Conservation (phyloP, 495 filamentous ascomycete genomes). For the Neurospora sp. region DNA sequence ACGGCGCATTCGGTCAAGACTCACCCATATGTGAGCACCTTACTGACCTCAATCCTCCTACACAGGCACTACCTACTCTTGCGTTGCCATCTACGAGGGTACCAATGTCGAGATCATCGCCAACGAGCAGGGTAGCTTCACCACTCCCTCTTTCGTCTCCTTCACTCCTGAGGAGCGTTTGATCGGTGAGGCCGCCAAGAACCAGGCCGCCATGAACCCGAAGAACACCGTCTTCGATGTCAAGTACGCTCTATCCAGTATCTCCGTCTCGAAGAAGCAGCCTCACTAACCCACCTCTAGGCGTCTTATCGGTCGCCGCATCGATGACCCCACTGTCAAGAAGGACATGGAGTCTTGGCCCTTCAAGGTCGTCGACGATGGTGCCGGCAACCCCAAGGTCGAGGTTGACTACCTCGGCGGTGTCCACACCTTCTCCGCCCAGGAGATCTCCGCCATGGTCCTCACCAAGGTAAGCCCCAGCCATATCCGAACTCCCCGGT, state of each 20-base stretch:
- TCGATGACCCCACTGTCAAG: constrained; percentile 91
- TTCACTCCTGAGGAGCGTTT: constrained; percentile 98
- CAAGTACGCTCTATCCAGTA: constrained; percentile 42
- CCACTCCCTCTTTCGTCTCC: constrained; percentile 94
- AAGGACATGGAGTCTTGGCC: constrained; percentile 97
- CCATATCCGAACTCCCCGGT: not conserved
- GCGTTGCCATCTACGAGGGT: constrained; percentile 98
- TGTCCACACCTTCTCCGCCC: constrained; percentile 88
- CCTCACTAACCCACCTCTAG: constrained; percentile 28
- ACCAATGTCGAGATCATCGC: constrained; percentile 99
- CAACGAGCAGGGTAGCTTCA: constrained; percentile 99
- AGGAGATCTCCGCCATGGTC: constrained; percentile 97
- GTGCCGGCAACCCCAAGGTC: constrained; percentile 81
- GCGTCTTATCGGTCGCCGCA: constrained; percentile 93
- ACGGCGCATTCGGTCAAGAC: constrained; percentile 6
- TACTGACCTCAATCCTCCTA: constrained; percentile 3
- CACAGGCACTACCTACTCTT: constrained; percentile 95
- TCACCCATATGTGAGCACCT: not conserved
- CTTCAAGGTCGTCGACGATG: constrained; percentile 83
- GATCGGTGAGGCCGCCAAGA: constrained; percentile 98
- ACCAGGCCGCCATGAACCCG: constrained; percentile 99
- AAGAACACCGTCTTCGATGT: constrained; percentile 97
- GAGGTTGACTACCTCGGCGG: constrained; percentile 93
- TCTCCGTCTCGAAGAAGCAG: not conserved
- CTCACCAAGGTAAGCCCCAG: constrained; percentile 58